Evolutionary conservation across 2,329 filamentous ascomycete species (phyloP).

Genomic region (Trichoderma sp.): DNA sequence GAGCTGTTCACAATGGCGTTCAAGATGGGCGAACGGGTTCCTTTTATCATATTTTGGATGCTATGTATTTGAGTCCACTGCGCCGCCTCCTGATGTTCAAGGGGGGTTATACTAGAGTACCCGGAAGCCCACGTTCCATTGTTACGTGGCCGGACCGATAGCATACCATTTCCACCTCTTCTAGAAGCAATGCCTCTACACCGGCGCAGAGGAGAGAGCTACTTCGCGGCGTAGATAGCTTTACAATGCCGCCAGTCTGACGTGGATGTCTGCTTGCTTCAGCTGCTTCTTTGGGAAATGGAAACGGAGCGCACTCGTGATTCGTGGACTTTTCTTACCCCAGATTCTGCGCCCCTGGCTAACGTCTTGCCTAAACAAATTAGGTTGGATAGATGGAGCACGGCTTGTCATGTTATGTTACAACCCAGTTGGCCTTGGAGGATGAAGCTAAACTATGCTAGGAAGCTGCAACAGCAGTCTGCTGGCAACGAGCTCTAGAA

Average conservation of each 20-base stretch:
- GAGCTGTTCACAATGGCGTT: too few relatives aligned
- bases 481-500: background rate
- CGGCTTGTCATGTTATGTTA: too few relatives aligned
- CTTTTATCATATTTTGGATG: background rate
- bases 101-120: background rate
- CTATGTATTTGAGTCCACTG: background rate
- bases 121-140: background rate
- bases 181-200: background rate
- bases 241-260: background rate
- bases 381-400: background rate
- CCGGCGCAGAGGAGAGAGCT: background rate
- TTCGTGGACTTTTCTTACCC: conserved; percentile 18
- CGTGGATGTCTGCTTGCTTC: conserved; percentile 5
- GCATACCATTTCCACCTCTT: background rate
- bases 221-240: background rate
- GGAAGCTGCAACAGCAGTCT: conserved; percentile 5
- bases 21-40: background rate
- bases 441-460: conserved; percentile 2
- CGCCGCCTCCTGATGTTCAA: background rate
- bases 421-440: background rate
- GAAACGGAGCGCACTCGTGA: background rate
- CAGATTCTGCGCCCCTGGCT: conserved; percentile 22
- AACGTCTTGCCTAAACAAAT: background rate
- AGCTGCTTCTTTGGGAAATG: conserved; percentile 23
- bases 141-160: conserved; percentile 20